phyloP scores from a whole-genome alignment of 2,329 filamentous ascomycete genomes.

The Penicillium janthinellum region DNA sequence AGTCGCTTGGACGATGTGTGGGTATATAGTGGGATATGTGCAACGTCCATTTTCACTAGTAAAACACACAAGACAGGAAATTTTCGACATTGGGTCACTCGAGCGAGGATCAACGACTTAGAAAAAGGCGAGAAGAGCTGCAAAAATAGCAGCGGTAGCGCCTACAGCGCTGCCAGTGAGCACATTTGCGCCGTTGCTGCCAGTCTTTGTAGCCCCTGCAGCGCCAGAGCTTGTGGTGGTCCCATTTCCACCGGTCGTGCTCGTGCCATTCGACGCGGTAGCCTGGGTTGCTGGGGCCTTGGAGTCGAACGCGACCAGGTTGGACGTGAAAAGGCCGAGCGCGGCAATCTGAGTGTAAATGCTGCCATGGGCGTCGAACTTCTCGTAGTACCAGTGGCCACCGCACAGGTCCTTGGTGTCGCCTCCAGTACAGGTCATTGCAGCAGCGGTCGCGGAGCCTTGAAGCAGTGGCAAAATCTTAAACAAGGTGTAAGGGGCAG shows the following conservation, averaged over 20 bases:
- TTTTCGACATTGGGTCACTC: background rate
- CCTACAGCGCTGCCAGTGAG: conserved; percentile 1
- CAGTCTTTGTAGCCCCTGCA: background rate
- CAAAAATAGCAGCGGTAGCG: background rate
- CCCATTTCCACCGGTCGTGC: background rate
- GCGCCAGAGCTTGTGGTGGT: conserved; percentile 1
- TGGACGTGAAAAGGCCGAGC: conserved; percentile 14
- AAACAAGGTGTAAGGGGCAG: conserved; percentile 62
- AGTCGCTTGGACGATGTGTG: too few species aligned
- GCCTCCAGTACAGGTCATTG: conserved; percentile 60
- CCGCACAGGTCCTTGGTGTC: conserved; percentile 10
- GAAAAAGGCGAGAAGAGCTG: conserved; percentile 4
- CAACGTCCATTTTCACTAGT: background rate
- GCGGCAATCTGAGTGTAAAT: conserved; percentile 13
- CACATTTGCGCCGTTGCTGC: conserved; percentile 4
- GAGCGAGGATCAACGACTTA: conserved; percentile 1
- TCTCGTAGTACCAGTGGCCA: conserved; percentile 9
- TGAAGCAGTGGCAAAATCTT: conserved; percentile 60
- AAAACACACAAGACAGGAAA: background rate
- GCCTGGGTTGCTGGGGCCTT: background rate
- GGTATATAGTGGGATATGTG: background rate
- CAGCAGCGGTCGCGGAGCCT: conserved; percentile 60
- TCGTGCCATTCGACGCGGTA: background rate
- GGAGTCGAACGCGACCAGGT: conserved; percentile 13
- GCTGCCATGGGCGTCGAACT: conserved; percentile 5